Evolutionary conservation across 2,329 filamentous ascomycete species (phyloP), one percentile per base, ranked within the genome.

Genomic region (Aspergillus caelatus): DNA sequence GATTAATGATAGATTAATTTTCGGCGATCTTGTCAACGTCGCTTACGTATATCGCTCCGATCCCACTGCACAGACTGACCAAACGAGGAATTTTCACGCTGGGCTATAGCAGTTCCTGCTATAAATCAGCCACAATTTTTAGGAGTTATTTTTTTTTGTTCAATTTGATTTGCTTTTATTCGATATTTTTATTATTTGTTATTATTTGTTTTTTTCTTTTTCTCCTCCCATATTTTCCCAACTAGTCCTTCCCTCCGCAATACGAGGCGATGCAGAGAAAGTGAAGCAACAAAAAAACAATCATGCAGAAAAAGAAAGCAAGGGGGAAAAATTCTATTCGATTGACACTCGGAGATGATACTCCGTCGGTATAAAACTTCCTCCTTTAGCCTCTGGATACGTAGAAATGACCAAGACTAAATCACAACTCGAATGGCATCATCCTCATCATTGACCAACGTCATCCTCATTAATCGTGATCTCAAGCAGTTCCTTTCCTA

Each of bases 41-140:
- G 48, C 64, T 68, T 68, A 68, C 66, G 62, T 65, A 63, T 62
- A 55, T 64, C 58, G 34, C 57, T 3, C 46, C 64, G 64, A 64
- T 67, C 63, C 63, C 63, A 55, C 62, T 63, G 63, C 57, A 52
- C 34, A 62, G 39, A n/a, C 45, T 54, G 62, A 63, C 63, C 58
- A 66, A 67, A 65, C 57, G 39, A 67, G 66, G 56, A 68, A 67
- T 58, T 59, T 66, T 65, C 60, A 68, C 66, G 62, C 60, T 32
- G 46, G 57, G 28, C 16, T 39, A 45, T 60, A 39, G 23, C 30
- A 55, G 48, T 54, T 21, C 19, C 32, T 61, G 3, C 26, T 50
- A 50, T 50, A 2, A 16, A 21, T 53, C 55, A 46, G 48, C 28
- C 28, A n/a, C 50, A 12, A 12, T 32, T 50, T 53, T 26, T 23